Percentiles rank a stretch among this genome's conserved stretches.
Conservation (phyloP, 1,139 yeast species). For the Taphrina sp. region DNA sequence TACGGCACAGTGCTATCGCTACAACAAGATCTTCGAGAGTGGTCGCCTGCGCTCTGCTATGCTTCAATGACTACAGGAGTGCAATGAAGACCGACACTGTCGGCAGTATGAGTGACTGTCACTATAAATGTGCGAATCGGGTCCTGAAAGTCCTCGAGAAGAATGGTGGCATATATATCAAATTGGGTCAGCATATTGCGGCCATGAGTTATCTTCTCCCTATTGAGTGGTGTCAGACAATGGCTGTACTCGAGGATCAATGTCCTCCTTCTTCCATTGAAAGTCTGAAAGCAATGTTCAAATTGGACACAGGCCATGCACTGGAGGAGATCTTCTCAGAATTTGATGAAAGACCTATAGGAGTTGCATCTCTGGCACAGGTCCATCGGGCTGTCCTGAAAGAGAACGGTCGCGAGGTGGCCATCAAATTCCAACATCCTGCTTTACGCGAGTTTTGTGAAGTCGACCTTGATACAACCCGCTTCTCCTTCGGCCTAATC, state of each 20-base stretch:
- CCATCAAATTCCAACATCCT: constrained; percentile 95
- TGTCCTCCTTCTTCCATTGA: constrained; percentile 79
- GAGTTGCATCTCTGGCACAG: constrained; percentile 94
- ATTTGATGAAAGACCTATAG: constrained; percentile 75
- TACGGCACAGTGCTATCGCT: constrained; percentile 28
- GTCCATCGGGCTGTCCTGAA: constrained; percentile 76
- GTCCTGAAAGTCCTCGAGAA: constrained; percentile 75
- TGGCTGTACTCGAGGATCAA: constrained; percentile 87
- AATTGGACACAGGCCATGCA: constrained; percentile 57
- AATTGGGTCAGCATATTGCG: constrained; percentile 88
- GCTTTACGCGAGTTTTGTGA: constrained; percentile 84
- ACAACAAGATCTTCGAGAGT: constrained; percentile 29
- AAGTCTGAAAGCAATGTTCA: constrained; percentile 66
- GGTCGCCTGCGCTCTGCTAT: constrained; percentile 26
- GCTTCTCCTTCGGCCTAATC: constrained; percentile 70
- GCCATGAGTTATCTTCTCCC: constrained; percentile 92
- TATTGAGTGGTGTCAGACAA: constrained; percentile 89
- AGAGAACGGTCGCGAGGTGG: constrained; percentile 68
- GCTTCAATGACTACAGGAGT: constrained; percentile 51
- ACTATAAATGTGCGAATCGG: constrained; percentile 70
- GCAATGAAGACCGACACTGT: constrained; percentile 54
- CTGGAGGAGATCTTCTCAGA: constrained; percentile 65
- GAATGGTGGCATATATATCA: constrained; percentile 91
- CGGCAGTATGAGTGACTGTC: constrained; percentile 62
- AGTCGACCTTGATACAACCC: constrained; percentile 75